Conservation (phyloP, 1,284 basidiomycete species). For the Pseudozyma thailandica region DNA sequence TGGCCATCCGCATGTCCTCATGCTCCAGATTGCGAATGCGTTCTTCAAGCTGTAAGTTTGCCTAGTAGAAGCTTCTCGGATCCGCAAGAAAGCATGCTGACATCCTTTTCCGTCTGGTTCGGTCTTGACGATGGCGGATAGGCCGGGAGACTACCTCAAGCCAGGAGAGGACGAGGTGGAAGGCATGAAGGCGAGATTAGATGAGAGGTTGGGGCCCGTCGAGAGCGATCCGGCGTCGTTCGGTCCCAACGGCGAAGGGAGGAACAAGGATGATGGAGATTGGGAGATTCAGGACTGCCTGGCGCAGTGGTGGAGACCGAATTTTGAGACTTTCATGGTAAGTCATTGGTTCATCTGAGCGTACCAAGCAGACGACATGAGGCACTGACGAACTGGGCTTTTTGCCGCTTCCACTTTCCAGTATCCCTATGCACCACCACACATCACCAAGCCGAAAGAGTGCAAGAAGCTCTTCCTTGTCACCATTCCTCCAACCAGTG, state of each 20-base stretch:
- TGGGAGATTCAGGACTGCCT: slow-evolving; percentile 96
- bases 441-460: slow-evolving; percentile 97
- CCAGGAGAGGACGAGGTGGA: slow-evolving; percentile 92
- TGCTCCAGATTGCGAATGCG: slow-evolving; percentile 97
- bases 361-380: neutral
- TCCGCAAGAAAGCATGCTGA: neutral
- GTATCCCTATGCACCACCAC: slow-evolving; percentile 97
- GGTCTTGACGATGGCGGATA: slow-evolving; percentile 64
- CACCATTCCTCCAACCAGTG: slow-evolving; percentile 92
- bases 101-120: neutral
- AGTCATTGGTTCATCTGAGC: slow-evolving; percentile 63
- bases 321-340: slow-evolving; percentile 98
- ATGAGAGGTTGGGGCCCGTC: slow-evolving; percentile 74
- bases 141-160: slow-evolving; percentile 97
- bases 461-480: slow-evolving; percentile 96
- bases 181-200: slow-evolving; percentile 85
- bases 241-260: slow-evolving; percentile 70
- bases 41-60: slow-evolving; percentile 91
- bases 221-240: slow-evolving; percentile 54
- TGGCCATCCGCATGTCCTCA: slow-evolving; percentile 79
- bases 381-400: slow-evolving; percentile 1
- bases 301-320: slow-evolving; percentile 96
- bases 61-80: neutral
- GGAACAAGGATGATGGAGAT: slow-evolving; percentile 78
- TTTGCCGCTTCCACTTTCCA: slow-evolving; percentile 65